These are phyloP conservation scores for Mortierella sp. DNA, from an alignment of 371 early-diverging fungal genomes.

Conservation along the genomic window DNA sequence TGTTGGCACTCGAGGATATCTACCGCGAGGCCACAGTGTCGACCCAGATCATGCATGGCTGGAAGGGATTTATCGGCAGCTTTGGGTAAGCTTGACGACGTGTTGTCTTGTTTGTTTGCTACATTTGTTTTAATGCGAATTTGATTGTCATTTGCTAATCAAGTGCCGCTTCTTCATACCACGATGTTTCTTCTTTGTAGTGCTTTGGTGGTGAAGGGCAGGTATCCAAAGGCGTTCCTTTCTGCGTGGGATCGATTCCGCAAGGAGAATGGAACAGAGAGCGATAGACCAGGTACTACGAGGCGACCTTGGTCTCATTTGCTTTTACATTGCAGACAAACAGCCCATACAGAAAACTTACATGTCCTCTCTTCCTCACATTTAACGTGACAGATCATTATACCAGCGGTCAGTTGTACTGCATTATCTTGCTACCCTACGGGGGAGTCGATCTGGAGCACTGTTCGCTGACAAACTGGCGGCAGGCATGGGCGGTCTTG, in stretches of 20 bases:
- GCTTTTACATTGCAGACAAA: too few relatives aligned
- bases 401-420: constrained; percentile 72
- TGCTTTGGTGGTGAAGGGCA: constrained; percentile 42
- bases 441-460: constrained; percentile 80
- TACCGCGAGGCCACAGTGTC: constrained; percentile 53
- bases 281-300: constrained; percentile 66
- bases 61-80: constrained; percentile 55
- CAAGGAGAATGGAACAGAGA: constrained; percentile 71
- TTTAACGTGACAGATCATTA: constrained; percentile 34
- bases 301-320: not conserved
- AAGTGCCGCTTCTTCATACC: not conserved
- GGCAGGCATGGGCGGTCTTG: constrained; percentile 70
- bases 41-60: constrained; percentile 49
- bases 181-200: constrained; percentile 7
- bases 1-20: constrained; percentile 38
- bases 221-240: constrained; percentile 69
- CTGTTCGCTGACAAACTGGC: constrained; percentile 64
- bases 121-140: not conserved
- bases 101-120: not conserved
- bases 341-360: not conserved
- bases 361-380: not conserved
- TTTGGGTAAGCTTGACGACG: constrained; percentile 37
- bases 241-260: constrained; percentile 80
- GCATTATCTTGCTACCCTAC: constrained; percentile 77
- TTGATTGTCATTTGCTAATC: not conserved